Evolutionary conservation across 1,284 basidiomycete genomes (phyloP).

Genomic region (Apiotrichum montevideense): DNA sequence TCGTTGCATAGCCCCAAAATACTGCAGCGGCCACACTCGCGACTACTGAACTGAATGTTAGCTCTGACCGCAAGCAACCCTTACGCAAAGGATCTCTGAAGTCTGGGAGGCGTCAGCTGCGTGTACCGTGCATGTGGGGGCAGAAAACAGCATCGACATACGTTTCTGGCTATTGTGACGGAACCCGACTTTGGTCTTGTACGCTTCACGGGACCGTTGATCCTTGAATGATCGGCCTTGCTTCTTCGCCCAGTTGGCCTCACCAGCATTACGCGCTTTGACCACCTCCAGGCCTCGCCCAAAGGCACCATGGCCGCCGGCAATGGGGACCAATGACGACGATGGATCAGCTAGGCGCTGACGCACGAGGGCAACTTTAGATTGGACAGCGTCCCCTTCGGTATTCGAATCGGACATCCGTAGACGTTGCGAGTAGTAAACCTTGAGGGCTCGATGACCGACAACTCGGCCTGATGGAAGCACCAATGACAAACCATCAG

Average conservation of each 20-base stretch:
- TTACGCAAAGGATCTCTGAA: constrained; percentile 54
- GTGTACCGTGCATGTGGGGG: too few relatives aligned
- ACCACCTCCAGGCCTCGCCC: constrained; percentile 73
- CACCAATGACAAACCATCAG: constrained; percentile 73
- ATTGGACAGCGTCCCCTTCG: constrained; percentile 24
- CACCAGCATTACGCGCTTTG: constrained; percentile 87
- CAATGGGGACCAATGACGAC: constrained; percentile 71
- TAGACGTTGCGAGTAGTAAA: constrained; percentile 84
- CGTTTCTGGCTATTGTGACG: constrained; percentile 80
- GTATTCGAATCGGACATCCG: constrained; percentile 50
- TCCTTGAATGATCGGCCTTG: constrained; percentile 83
- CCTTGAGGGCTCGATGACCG: constrained; percentile 79
- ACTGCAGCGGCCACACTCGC: not conserved
- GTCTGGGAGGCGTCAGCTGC: constrained; percentile 39
- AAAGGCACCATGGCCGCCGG: constrained; percentile 77
- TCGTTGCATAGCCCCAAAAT: too few relatives aligned
- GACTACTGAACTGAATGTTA: constrained; percentile 9
- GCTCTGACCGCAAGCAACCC: constrained; percentile 1
- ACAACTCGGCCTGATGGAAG: constrained; percentile 88
- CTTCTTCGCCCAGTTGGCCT: constrained; percentile 84
- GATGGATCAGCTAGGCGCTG: constrained; percentile 71
- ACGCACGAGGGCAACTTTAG: constrained; percentile 60
- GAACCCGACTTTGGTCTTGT: constrained; percentile 64
- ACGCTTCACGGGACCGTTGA: constrained; percentile 67
- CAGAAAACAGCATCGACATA: constrained; percentile 20